phyloP scores from a whole-genome alignment of 2,329 filamentous ascomycete genomes.

The Ilyonectria robusta region DNA sequence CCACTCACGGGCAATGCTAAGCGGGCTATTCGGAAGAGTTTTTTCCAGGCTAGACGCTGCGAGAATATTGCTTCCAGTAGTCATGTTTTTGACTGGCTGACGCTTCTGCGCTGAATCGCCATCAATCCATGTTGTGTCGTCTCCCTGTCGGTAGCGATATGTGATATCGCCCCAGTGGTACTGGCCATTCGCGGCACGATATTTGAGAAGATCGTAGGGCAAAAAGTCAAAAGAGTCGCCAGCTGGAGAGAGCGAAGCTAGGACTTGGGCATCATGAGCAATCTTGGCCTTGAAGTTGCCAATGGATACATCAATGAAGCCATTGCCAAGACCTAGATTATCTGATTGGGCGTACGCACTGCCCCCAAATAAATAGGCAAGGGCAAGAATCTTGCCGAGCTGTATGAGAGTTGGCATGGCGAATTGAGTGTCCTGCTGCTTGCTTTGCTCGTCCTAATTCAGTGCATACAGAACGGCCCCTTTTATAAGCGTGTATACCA shows the following conservation, averaged over 20 bases:
- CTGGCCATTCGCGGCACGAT: conserved; percentile 64
- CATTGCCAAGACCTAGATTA: conserved; percentile 55
- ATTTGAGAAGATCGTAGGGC: conserved; percentile 64
- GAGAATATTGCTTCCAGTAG: conserved; percentile 42
- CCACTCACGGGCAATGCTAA: conserved; percentile 68
- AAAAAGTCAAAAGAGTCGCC: conserved; percentile 67
- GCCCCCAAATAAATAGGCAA: neutral
- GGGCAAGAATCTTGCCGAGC: neutral
- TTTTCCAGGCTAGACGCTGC: conserved; percentile 58
- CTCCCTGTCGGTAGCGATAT: conserved; percentile 64
- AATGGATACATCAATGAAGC: conserved; percentile 57
- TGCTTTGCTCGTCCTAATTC: neutral
- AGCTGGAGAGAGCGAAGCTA: conserved; percentile 62
- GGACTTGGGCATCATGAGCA: conserved; percentile 61
- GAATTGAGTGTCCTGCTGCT: neutral
- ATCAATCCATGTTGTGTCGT: conserved; percentile 58
- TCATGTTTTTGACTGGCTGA: conserved; percentile 42
- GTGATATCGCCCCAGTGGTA: conserved; percentile 73
- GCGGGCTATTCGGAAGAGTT: conserved; percentile 56
- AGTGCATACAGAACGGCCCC: neutral
- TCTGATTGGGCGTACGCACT: conserved; percentile 19
- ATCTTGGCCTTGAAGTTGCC: conserved; percentile 59
- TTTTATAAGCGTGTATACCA: conserved; percentile 20
- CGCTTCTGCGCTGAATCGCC: conserved; percentile 62
- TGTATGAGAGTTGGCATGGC: conserved; percentile 22